Percentiles rank a stretch among this genome's conserved stretches.
Evolutionary conservation across 2,329 filamentous ascomycete species (phyloP).

Genomic region (Penicillium sp.): DNA sequence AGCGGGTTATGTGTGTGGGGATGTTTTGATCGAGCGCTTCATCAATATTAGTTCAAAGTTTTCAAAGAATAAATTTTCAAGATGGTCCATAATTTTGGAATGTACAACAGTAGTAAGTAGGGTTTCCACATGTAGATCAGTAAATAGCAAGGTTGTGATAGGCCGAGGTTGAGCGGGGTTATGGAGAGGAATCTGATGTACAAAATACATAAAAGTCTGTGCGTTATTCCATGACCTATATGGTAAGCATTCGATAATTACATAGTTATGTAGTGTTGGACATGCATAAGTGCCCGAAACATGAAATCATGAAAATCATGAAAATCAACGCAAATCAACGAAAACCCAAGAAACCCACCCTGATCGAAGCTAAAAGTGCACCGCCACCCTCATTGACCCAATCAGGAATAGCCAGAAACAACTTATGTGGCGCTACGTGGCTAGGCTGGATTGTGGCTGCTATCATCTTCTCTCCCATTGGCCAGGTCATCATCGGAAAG

Average conservation of each 20-base stretch:
- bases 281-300: not conserved
- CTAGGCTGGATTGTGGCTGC: not conserved
- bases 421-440: constrained; percentile 23
- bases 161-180: not conserved
- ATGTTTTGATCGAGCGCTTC: not conserved
- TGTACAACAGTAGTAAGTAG: not conserved
- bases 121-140: not conserved
- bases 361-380: constrained; percentile 3
- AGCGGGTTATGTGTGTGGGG: not conserved
- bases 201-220: not conserved
- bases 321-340: not conserved
- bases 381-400: not conserved
- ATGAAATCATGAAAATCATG: not conserved
- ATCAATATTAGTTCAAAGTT: not conserved
- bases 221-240: not conserved
- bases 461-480: not conserved
- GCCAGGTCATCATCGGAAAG: not conserved
- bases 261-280: not conserved
- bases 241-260: not conserved
- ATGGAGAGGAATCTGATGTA: not conserved
- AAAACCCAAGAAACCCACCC: not conserved
- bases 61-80: not conserved
- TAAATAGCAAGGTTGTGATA: not conserved
- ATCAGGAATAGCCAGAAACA: not conserved
- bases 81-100: not conserved